Base-by-base conservation (phyloP, 2,329 filamentous ascomycete species). In the Exophiala sideris region DNA sequence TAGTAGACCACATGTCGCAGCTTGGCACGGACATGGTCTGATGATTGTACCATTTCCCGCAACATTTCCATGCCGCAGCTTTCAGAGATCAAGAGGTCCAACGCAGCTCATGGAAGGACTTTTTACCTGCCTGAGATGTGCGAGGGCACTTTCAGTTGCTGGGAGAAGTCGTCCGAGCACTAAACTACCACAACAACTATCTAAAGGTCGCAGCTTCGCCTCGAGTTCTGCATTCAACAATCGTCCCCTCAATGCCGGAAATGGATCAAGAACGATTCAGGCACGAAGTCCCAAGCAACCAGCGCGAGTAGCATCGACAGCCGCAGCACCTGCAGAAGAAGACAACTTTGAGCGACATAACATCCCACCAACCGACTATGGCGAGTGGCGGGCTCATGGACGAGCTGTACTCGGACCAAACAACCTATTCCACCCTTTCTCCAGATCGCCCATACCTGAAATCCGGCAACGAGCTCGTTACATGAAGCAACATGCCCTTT, bases 371-470 rank as follows among this genome's bases (percentile, higher is more conserved):
- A 60, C 56, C 6, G 55, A 62, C 24, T 64, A 64, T 49, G 62
- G 62, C 44, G 52, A 62, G 45, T 64, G 62, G 52, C 52, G 62
- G 21, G 51, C 62, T 12, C 58, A 58, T 54, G 50, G 58, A 62
- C 65, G 66, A 67, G 62, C 70, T 5, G 70, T 83, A 45, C 79
- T 95, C 21, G 78, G 77, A 59, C 79, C 84, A 47, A 84, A 95
- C 73, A 87, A 96, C 68, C 85, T 99, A 52, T 99, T 97, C 77
- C 92, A 99, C 72, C 84, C 89, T 8, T 95, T 94, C 71, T 89
- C 89, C 34, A 80, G 86, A 60, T 99, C 94, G 11, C 94, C 95
- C 7, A 88, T 92, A 39, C 87, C 89, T 36, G 87, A 88, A 58
- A 96, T 99, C 60, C 85, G 92, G 64, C 84, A 85, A 65, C 86